Percentiles rank a stretch among this genome's conserved stretches.
Evolutionary conservation across 371 early-diverging fungal genomes (phyloP).

Genomic region (Mortierella sp.): DNA sequence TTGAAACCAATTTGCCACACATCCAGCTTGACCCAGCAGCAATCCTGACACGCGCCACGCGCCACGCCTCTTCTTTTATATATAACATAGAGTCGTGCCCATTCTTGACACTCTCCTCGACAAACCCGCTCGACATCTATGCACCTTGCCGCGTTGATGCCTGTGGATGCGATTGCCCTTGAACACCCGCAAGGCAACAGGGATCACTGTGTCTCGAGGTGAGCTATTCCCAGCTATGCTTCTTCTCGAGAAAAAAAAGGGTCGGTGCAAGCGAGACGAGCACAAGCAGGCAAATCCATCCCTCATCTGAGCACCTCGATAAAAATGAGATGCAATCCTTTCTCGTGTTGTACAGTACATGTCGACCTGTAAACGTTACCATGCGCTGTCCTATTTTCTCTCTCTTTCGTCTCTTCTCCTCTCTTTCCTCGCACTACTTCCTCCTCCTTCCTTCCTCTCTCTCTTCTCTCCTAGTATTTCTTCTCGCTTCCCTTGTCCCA

Average conservation of each 20-base stretch:
- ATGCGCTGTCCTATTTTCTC: neutral
- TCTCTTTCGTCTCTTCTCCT: neutral
- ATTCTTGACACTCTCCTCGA: neutral
- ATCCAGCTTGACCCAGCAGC: neutral
- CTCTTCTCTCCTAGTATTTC: neutral
- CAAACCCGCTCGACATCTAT: neutral
- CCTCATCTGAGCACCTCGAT: neutral
- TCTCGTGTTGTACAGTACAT: neutral
- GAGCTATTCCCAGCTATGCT: constrained; percentile 4
- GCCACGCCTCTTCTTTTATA: neutral
- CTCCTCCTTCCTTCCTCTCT: neutral
- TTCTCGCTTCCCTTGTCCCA: neutral
- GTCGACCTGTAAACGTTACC: neutral
- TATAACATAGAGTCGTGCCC: neutral
- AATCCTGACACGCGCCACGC: constrained; percentile 12
- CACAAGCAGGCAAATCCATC: neutral
- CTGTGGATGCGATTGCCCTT: constrained; percentile 2
- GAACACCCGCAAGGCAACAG: constrained; percentile 1
- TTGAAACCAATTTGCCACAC: neutral
- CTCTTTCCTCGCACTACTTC: neutral
- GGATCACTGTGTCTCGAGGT: neutral
- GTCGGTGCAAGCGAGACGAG: neutral
- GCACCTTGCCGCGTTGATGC: constrained; percentile 6
- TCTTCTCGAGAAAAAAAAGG: neutral
- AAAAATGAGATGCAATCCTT: neutral